Evolutionary conservation across 495 filamentous ascomycete species (phyloP).

Genomic region (Penicillium angulare): DNA sequence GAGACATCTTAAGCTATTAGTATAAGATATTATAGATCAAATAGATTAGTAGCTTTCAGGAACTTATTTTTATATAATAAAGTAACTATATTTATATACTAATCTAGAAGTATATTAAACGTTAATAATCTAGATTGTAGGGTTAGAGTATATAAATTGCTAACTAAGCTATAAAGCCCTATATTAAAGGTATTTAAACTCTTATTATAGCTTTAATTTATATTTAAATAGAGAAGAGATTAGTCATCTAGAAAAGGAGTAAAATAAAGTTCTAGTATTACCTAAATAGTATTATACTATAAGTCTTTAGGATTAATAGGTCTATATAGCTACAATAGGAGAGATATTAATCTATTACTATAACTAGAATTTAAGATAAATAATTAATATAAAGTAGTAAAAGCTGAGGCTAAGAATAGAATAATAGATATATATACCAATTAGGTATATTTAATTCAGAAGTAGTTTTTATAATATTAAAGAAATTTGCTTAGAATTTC

Average conservation of each 20-base stretch:
- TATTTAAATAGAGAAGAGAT: neutral
- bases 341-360: neutral
- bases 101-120: too few species aligned
- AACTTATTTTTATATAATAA: too few species aligned
- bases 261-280: neutral
- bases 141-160: too few species aligned
- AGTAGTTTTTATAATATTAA: neutral
- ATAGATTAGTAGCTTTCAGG: too few species aligned
- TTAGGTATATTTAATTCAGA: neutral
- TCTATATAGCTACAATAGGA: neutral
- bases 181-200: neutral
- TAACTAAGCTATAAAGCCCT: neutral
- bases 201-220: too few species aligned
- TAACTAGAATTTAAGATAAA: too few species aligned
- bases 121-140: too few species aligned
- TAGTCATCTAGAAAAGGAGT: slow-evolving; percentile 5
- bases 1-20: neutral
- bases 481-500: neutral
- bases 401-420: too few species aligned
- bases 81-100: too few species aligned
- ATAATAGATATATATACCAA: too few species aligned
- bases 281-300: neutral
- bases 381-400: too few species aligned
- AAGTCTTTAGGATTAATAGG: neutral
- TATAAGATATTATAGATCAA: neutral